Base-by-base conservation (phyloP, 1,284 basidiomycete species). In the Tylopilus sp. region DNA sequence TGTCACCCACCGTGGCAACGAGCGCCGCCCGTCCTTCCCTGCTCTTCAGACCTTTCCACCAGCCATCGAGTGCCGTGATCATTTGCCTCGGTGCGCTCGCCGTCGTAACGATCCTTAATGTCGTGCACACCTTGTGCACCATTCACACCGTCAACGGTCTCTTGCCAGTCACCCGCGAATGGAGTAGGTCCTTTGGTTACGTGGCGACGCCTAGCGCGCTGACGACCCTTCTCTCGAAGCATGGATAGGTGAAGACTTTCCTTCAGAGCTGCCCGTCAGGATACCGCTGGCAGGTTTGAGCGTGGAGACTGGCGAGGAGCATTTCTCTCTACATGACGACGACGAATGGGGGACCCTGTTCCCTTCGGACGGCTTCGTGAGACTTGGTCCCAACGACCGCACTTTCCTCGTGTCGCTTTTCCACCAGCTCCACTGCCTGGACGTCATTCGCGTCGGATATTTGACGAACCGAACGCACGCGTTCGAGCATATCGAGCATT, bases 301-400 rank as follows among this genome's bases (percentile, higher is more conserved):
- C 37, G 42, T 65, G 35, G 57, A 54, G 33, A 46, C 52, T 0
- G 55, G 61, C 23, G 41, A 56, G 8, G 56, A 37, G 1, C 61
- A 66, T 41, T 65, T 66, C 44, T 59, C 61, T 2, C 55, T 66
- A 9, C 55, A 56, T 48, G 56, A 64, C 46, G 70, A 72, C 50
- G 57, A 59, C 48, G 71, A 73, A 33, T 71, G 70, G 70, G 69
- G 60, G 36, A 58, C 67, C 8, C 57, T 72, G 19, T 71, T 69
- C 41, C 65, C 70, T 5, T 65, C 62, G 2, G 58, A 66, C 49
- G 72, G 72, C 4, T 72, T 67, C 55, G 57, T 66, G 21, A 59
- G 61, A 26, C 58, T 74, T 6, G 66, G 65, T 21, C 60, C 68
- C 9, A n/a, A 62, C 25, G 49, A 63, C 39, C 65, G 68, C 30